A percentile compares a stretch with the other conserved stretches of the same genome.
phyloP scores from a whole-genome alignment of 805 yeast genomes.

The Spathaspora hagerdaliae region DNA sequence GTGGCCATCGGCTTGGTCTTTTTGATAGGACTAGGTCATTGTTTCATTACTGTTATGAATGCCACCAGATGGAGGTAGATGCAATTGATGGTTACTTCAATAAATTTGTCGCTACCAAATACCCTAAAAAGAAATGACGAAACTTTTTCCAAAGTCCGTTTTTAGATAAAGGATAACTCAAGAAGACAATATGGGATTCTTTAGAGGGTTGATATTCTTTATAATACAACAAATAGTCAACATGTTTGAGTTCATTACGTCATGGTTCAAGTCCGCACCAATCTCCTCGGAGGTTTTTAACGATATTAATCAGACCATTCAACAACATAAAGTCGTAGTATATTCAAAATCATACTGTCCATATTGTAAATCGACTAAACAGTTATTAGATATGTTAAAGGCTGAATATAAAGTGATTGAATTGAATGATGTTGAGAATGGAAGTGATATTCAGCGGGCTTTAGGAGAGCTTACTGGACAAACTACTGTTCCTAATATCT shows the following conservation, averaged over 20 bases:
- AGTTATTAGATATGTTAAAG: conserved; percentile 10
- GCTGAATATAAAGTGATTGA: conserved; percentile 24
- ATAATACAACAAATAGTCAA: too few relatives aligned
- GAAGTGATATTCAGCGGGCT: conserved; percentile 25
- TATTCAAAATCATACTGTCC: conserved; percentile 31
- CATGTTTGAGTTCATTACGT: conserved; percentile 14
- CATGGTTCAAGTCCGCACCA: conserved; percentile 13
- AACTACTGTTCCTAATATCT: conserved; percentile 34
- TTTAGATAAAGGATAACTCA: too few relatives aligned
- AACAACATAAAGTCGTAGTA: conserved; percentile 14
- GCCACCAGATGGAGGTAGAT: too few relatives aligned
- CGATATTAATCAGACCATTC: conserved; percentile 3
- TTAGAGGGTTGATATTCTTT: too few relatives aligned
- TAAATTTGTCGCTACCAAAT: too few relatives aligned
- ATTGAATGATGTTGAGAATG: conserved; percentile 22
- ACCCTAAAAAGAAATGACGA: too few relatives aligned
- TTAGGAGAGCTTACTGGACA: conserved; percentile 31
- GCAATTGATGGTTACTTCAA: too few relatives aligned
- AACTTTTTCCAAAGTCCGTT: too few relatives aligned
- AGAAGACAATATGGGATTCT: too few relatives aligned
- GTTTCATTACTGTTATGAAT: too few relatives aligned
- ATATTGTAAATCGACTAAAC: conserved; percentile 23
- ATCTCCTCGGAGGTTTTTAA: conserved; percentile 1
- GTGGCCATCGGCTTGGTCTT: too few relatives aligned
- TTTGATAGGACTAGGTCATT: too few relatives aligned